Evolutionary conservation across 2,329 filamentous ascomycete species (phyloP), one percentile per base, ranked within the genome.

Genomic region (Ophiocordyceps camponoti-rufipedis): DNA sequence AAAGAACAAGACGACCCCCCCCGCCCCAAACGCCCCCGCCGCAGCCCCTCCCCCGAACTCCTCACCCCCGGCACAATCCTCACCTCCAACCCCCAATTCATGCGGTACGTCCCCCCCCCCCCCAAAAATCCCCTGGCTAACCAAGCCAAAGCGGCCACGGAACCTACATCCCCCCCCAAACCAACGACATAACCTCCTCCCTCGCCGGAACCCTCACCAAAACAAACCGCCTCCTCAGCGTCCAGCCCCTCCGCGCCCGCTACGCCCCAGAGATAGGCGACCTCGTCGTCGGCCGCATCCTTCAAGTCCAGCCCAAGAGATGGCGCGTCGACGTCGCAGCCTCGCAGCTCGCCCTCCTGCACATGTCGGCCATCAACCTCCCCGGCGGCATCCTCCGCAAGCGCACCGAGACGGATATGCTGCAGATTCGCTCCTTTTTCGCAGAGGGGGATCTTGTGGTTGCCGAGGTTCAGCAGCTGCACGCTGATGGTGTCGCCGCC

Each of bases 371-470:
- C 49, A 96, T 98, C 64, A 98, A 98, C 60, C 69, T 98, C 2
- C 91, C 91, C 0, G 91, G 91, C 47, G 91, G 91, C 32, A 94
- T 94, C 51, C 70, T 95, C 55, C 78, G 91, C 48, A 84, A 89
- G 58, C 74, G 91, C 52, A 98, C 91, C 28, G 88, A 89, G 56
- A 93, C 91, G 14, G 91, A 98, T 62, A 91, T 96, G 68, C 72
- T 98, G 55, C 91, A 96, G 64, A 96, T 98, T 63, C 78, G 91
- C 44, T 85, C 80, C n/a, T 98, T 95, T 64, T 96, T 98, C 66
- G 80, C 82, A 46, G 91, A 98, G 63, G 91, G 91, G 12, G 91
- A 98, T 60, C 67, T 98, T 45, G 68, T 98, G 14, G 85, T 96
- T 16, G 91, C 91, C 1, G 91, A 98, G 66, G 91, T 98, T 46